A percentile compares a stretch with the other conserved stretches of the same genome.
phyloP scores from a whole-genome alignment of 2,329 filamentous ascomycete genomes.

The Pyrenophora seminiperda region DNA sequence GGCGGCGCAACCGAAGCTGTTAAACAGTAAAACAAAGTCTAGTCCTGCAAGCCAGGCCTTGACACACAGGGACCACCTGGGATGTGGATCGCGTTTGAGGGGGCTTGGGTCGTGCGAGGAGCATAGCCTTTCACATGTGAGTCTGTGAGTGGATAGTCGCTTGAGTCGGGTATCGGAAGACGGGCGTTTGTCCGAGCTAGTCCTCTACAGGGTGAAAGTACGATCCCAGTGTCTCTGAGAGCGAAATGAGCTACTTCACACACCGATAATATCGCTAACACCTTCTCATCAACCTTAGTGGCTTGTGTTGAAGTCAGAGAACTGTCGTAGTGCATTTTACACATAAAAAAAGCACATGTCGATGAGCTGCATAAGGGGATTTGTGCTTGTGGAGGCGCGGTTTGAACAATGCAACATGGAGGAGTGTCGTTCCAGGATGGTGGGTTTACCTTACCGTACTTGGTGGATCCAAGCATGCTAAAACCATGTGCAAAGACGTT shows the following conservation, averaged over 20 bases:
- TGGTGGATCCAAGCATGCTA: no score
- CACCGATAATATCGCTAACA: background rate
- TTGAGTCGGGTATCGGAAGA: no score
- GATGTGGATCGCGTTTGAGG: constrained; percentile 7
- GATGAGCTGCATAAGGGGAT: no score
- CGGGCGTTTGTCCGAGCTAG: no score
- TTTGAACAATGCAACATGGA: no score
- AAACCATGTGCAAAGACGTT: no score
- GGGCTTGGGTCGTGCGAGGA: background rate
- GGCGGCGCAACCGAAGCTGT: background rate
- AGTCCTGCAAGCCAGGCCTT: constrained; percentile 3
- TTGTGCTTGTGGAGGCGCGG: no score
- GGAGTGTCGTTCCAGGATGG: no score
- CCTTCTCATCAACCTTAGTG: background rate
- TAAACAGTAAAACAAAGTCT: constrained; percentile 8
- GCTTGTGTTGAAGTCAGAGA: background rate
- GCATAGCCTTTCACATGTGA: background rate
- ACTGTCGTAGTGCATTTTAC: background rate
- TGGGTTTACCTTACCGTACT: no score
- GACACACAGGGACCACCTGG: constrained; percentile 4
- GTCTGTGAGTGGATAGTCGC: background rate
- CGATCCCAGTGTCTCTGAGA: background rate
- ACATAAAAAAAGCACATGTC: no score
- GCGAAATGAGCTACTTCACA: constrained; percentile 8
- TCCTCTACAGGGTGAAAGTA: background rate